These are phyloP conservation scores for Beauveria brongniartii DNA, from an alignment of 2,329 filamentous ascomycete genomes.

Conservation along the genomic window DNA sequence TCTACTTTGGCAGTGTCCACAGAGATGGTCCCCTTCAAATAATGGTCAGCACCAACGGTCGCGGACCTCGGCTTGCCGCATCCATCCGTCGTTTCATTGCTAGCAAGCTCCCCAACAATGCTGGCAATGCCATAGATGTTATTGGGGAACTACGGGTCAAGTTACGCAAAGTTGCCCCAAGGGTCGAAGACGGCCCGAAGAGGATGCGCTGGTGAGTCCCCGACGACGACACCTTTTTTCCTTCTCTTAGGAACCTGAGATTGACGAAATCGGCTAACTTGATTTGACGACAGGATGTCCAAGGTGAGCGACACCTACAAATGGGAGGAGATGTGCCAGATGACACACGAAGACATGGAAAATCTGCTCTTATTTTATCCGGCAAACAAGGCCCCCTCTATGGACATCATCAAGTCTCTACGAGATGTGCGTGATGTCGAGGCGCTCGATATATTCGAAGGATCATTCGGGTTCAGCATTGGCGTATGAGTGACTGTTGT, in stretches of 20 bases:
- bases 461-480: conserved; percentile 51
- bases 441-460: conserved; percentile 49
- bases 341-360: conserved; percentile 80
- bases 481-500: conserved; percentile 22
- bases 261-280: conserved; percentile 5
- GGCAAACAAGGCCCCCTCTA: conserved; percentile 44
- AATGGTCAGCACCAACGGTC: conserved; percentile 98
- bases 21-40: conserved; percentile 92
- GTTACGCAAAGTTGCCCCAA: conserved; percentile 68
- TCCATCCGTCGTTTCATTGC: conserved; percentile 80
- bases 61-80: conserved; percentile 84
- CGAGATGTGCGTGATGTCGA: conserved; percentile 35
- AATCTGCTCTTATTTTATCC: conserved; percentile 69
- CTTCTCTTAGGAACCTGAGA: neutral
- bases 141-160: conserved; percentile 74
- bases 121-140: conserved; percentile 76
- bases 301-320: conserved; percentile 81
- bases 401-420: conserved; percentile 48
- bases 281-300: conserved; percentile 60
- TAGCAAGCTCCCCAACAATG: conserved; percentile 63
- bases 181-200: conserved; percentile 66
- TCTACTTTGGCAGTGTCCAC: conserved; percentile 96
- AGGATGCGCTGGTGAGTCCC: conserved; percentile 75
- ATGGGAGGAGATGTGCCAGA: conserved; percentile 73
- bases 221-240: neutral